Base-by-base conservation (phyloP, 352 stramenopile genomes). In the Phytopythium vexans region DNA sequence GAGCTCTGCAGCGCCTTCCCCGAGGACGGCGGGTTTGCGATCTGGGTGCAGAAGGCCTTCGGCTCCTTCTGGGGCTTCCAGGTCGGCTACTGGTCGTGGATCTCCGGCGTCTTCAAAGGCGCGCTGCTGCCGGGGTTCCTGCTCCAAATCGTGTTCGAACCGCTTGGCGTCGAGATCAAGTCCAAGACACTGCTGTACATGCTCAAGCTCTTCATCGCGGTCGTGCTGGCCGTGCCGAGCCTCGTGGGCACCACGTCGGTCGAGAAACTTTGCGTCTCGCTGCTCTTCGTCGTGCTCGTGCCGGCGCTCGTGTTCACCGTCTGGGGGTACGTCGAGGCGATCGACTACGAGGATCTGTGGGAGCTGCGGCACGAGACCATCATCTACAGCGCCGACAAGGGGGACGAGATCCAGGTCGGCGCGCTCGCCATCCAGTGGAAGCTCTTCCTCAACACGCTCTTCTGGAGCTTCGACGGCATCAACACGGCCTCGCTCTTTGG, bases 401-500 rank as follows among this genome's bases (percentile, higher is more conserved):
- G 37, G 8, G 64, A 80, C 49, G 65, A 50, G 89, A 96, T 68
- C 66, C 96, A 51, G 47, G 97, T 43, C 8, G 64, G 68, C 2
- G n/a, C 35, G 6, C 21, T 72, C 3, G 33, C 50, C 6, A 80
- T 79, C 38, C 38, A 94, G 6, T 97, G 86, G 85, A 59, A 75
- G n/a, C 66, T 81, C 14, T 88, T 90, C 21, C 51, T 97, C 9
- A 98, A 97, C 64, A 96, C 92, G 41, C 70, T 98, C 21, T 97
- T 97, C 62, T 98, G 91, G 91, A 94, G 93, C 60, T 84, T 96
- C 34, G 96, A 97, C 62, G 89, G 81, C 12, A 97, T 95, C 62
- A 92, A 97, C 56, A 79, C 66, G 43, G 88, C 81, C 3, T 89
- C 82, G 4, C 75, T 75, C 6, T 97, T 96, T 63, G 87, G 86